These are phyloP conservation scores for Escovopsis sp. DNA, from an alignment of 2,329 filamentous ascomycete species.

Conservation along the genomic window DNA sequence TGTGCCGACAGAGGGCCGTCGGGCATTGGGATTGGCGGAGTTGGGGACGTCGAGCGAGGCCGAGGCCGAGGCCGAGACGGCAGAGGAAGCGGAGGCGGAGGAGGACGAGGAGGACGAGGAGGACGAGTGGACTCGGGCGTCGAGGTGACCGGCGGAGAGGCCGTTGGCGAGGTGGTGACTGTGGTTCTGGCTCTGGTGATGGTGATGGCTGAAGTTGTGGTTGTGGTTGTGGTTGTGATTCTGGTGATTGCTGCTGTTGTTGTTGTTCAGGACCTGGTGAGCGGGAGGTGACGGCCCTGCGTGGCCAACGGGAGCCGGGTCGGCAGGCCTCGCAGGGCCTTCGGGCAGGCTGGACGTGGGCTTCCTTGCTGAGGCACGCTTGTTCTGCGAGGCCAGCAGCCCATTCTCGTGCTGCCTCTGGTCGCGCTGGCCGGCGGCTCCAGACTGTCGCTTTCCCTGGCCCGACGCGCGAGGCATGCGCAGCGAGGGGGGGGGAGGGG, in stretches of 20 bases:
- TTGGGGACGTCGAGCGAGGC: conserved; percentile 21
- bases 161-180: conserved; percentile 16
- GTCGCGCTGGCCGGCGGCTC: conserved; percentile 50
- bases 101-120: conserved; percentile 23
- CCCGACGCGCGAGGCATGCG: conserved; percentile 48
- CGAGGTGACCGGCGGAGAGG: conserved; percentile 17
- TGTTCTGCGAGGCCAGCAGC: conserved; percentile 45
- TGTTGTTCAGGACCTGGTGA: conserved; percentile 5
- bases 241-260: no score
- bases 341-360: conserved; percentile 29
- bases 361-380: conserved; percentile 27
- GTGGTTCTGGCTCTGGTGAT: no score
- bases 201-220: no score
- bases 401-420: conserved; percentile 70
- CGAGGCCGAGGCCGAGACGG: conserved; percentile 5
- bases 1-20: conserved; percentile 34
- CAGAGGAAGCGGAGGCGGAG: conserved; percentile 13
- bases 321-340: conserved; percentile 21
- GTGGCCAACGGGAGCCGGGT: conserved; percentile 15
- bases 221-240: no score
- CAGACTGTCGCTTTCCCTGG: conserved; percentile 47
- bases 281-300: conserved; percentile 15
- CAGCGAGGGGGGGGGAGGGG: no score
- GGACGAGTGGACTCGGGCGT: conserved; percentile 16
- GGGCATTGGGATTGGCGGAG: conserved; percentile 20